These are phyloP conservation scores for Cyclanthera cordifolia DNA, from an alignment of 306 rosid species.

Conservation along the genomic window DNA sequence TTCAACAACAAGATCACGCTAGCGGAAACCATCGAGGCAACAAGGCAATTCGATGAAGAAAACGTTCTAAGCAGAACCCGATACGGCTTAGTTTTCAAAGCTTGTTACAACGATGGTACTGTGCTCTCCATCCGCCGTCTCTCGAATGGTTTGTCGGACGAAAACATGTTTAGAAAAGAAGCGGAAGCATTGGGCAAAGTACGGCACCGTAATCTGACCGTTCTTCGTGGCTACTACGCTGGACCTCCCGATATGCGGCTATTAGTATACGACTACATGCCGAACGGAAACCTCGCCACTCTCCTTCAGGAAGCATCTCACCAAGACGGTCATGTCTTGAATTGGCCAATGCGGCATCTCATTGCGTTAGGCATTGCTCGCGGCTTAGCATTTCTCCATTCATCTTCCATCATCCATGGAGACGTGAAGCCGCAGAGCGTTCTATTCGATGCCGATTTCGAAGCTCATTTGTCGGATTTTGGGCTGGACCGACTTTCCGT, in stretches of 20 bases:
- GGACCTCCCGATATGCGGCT: constrained; percentile 73
- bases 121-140: constrained; percentile 84
- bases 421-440: constrained; percentile 75
- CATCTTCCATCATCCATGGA: constrained; percentile 57
- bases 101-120: constrained; percentile 81
- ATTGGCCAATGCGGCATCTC: constrained; percentile 99
- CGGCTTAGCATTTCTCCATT: constrained; percentile 78
- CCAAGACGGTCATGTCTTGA: constrained; percentile 91
- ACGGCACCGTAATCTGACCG: constrained; percentile 72
- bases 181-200: constrained; percentile 69
- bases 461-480: constrained; percentile 86
- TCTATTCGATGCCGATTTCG: constrained; percentile 88
- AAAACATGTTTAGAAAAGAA: constrained; percentile 75
- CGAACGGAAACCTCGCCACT: constrained; percentile 92
- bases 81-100: constrained; percentile 73
- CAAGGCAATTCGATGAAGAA: constrained; percentile 85
- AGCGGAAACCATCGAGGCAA: constrained; percentile 79
- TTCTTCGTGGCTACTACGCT: constrained; percentile 84
- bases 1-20: constrained; percentile 78
- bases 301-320: constrained; percentile 97
- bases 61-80: constrained; percentile 83
- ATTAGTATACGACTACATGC: constrained; percentile 80
- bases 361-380: constrained; percentile 90
- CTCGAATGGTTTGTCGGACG: constrained; percentile 54
- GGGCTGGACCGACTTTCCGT: constrained; percentile 55